phyloP scores from a whole-genome alignment of 176 grass and related monocot species.

The Ananas comosus region DNA sequence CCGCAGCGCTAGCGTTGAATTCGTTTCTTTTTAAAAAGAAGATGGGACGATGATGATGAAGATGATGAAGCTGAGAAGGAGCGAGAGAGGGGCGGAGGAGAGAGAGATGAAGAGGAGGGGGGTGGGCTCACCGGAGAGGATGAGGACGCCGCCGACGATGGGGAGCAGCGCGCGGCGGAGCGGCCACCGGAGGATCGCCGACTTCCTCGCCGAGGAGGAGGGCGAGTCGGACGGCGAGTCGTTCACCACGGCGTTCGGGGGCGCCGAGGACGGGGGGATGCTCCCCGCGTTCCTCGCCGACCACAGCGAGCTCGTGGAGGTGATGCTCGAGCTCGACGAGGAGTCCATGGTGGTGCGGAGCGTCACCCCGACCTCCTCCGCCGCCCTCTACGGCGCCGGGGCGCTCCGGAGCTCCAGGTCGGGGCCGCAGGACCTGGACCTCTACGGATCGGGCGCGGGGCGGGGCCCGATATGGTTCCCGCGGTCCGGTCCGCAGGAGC shows the following conservation, averaged over 20 bases:
- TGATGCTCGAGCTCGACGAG: conserved; percentile 97
- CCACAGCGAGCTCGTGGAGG: conserved; percentile 91
- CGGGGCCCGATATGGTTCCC: neutral
- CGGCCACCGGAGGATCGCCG: conserved; percentile 69
- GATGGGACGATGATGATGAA: conserved; percentile 21
- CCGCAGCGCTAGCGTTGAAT: conserved; percentile 12
- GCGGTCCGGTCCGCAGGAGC: neutral
- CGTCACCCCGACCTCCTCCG: conserved; percentile 66
- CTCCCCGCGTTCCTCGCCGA: conserved; percentile 74
- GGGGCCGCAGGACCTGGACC: neutral
- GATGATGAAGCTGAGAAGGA: conserved; percentile 21
- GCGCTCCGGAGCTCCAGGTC: neutral
- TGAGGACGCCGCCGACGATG: conserved; percentile 62
- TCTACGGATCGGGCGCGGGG: neutral
- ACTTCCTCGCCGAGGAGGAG: conserved; percentile 71
- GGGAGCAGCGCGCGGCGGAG: conserved; percentile 43
- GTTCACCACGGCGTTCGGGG: conserved; percentile 39
- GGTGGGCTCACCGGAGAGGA: neutral
- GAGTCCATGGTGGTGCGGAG: conserved; percentile 98
- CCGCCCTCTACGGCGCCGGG: conserved; percentile 25
- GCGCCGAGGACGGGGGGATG: conserved; percentile 20
- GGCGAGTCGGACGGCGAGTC: conserved; percentile 77
- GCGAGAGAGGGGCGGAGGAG: conserved; percentile 13
- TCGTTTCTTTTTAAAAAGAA: conserved; percentile 8
- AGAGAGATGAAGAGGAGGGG: neutral